Evolutionary conservation across 345 rosid species (phyloP).

Genomic region (Fremontodendron californicum): DNA sequence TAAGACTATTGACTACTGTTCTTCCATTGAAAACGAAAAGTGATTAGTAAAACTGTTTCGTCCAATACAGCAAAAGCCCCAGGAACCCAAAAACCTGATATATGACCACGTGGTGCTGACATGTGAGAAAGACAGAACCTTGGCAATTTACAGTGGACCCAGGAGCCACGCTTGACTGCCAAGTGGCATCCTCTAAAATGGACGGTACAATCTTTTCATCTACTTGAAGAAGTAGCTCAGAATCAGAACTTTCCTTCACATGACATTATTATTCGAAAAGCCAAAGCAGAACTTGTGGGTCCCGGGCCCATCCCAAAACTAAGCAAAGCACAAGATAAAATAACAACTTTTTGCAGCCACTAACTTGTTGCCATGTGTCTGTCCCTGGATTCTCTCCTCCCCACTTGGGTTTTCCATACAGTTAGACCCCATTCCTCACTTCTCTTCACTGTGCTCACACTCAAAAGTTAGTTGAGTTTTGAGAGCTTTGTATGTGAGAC

Average conservation of each 20-base stretch:
- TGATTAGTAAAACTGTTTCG: background rate
- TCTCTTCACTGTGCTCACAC: background rate
- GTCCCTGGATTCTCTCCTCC: conserved; percentile 32
- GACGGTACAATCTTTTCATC: background rate
- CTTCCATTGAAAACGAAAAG: background rate
- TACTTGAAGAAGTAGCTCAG: background rate
- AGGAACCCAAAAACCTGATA: background rate
- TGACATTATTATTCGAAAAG: conserved; percentile 20
- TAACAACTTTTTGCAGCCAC: conserved; percentile 38
- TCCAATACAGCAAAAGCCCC: background rate
- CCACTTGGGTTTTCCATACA: conserved; percentile 23
- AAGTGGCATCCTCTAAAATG: background rate
- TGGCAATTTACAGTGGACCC: background rate
- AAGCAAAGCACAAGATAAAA: background rate
- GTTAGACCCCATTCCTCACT: conserved; percentile 15
- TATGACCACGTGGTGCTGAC: background rate
- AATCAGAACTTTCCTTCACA: conserved; percentile 7
- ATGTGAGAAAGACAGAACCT: background rate
- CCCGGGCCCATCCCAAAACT: background rate
- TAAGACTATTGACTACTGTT: too few relatives aligned
- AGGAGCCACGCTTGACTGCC: background rate
- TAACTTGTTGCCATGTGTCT: conserved; percentile 39
- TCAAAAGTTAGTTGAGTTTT: conserved; percentile 1
- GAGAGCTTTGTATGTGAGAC: background rate
- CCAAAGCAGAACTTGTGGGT: conserved; percentile 1